Evolutionary conservation across 2,329 filamentous ascomycete genomes (phyloP).

Genomic region (Talaromyces funiculosus): DNA sequence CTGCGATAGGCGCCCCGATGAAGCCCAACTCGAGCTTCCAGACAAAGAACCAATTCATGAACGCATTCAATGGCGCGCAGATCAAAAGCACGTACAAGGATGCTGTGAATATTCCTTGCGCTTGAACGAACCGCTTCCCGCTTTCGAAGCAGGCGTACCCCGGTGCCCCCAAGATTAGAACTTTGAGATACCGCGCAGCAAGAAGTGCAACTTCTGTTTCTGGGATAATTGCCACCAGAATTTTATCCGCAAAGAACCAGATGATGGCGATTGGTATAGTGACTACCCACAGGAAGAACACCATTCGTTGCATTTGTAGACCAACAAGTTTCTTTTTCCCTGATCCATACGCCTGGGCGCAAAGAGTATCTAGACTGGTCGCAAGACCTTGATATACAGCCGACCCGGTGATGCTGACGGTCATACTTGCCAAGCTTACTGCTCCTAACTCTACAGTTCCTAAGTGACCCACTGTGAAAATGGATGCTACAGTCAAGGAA

Average conservation of each 20-base stretch:
- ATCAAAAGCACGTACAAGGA: slow-evolving; percentile 78
- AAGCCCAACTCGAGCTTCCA: slow-evolving; percentile 66
- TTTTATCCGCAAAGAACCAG: slow-evolving; percentile 63
- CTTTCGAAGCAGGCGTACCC: slow-evolving; percentile 71
- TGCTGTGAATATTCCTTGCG: slow-evolving; percentile 77
- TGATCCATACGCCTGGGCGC: slow-evolving; percentile 88
- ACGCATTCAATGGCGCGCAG: slow-evolving; percentile 73
- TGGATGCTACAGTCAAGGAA: slow-evolving; percentile 73
- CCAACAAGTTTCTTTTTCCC: slow-evolving; percentile 86
- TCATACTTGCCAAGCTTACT: slow-evolving; percentile 68
- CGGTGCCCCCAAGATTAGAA: slow-evolving; percentile 65
- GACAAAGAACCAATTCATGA: slow-evolving; percentile 76
- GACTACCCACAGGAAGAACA: slow-evolving; percentile 67
- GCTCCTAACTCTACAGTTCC: slow-evolving; percentile 66
- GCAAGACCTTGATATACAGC: slow-evolving; percentile 78
- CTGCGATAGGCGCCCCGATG: slow-evolving; percentile 72
- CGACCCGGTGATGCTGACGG: slow-evolving; percentile 70
- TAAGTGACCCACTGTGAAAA: slow-evolving; percentile 71
- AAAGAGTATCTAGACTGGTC: slow-evolving; percentile 86
- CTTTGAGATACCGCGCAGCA: slow-evolving; percentile 66
- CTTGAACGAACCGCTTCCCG: slow-evolving; percentile 81
- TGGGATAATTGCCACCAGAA: slow-evolving; percentile 63
- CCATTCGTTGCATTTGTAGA: slow-evolving; percentile 74
- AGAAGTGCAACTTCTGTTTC: slow-evolving; percentile 64
- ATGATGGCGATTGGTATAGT: slow-evolving; percentile 66